A percentile compares a stretch with the other conserved stretches of the same genome.
Conservation (phyloP, 2,329 filamentous ascomycete genomes). For the Arthrocladium fulminans region DNA sequence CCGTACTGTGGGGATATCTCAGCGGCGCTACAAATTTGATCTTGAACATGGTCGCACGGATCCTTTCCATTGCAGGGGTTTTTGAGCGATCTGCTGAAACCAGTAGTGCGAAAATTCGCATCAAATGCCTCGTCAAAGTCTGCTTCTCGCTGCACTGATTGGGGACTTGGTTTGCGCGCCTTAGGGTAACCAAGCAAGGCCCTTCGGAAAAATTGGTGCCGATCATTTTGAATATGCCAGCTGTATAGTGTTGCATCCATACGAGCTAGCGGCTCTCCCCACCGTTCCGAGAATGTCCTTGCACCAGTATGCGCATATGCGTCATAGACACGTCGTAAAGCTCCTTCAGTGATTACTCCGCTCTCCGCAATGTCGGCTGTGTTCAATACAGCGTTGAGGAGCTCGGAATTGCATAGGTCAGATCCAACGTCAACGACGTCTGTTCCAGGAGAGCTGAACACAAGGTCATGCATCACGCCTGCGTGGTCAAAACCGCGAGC, state of each 20-base stretch:
- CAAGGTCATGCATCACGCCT: constrained; percentile 21
- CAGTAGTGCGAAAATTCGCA: constrained; percentile 20
- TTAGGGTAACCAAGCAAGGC: constrained; percentile 20
- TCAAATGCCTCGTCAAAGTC: constrained; percentile 24
- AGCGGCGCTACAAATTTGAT: constrained; percentile 10
- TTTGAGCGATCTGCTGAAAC: constrained; percentile 20
- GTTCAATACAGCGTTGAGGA: constrained; percentile 24
- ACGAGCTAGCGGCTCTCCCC: constrained; percentile 20
- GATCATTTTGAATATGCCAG: constrained; percentile 24
- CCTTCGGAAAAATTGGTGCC: constrained; percentile 20
- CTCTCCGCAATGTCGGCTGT: constrained; percentile 21
- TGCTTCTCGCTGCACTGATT: constrained; percentile 16
- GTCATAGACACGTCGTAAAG: constrained; percentile 23
- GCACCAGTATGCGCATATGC: constrained; percentile 22
- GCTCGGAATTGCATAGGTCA: constrained; percentile 21
- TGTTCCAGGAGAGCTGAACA: constrained; percentile 23
- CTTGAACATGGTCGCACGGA: constrained; percentile 16
- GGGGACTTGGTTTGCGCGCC: constrained; percentile 13
- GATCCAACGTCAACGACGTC: constrained; percentile 22
- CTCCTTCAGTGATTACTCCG: constrained; percentile 22
- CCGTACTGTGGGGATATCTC: constrained; percentile 3
- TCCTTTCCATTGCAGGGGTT: constrained; percentile 20
- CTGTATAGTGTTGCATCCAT: constrained; percentile 22
- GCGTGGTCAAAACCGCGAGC: constrained; percentile 22
- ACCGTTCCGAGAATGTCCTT: constrained; percentile 22